Conservation (phyloP, 495 filamentous ascomycete species). For the Talaromyces trachyspermus region DNA sequence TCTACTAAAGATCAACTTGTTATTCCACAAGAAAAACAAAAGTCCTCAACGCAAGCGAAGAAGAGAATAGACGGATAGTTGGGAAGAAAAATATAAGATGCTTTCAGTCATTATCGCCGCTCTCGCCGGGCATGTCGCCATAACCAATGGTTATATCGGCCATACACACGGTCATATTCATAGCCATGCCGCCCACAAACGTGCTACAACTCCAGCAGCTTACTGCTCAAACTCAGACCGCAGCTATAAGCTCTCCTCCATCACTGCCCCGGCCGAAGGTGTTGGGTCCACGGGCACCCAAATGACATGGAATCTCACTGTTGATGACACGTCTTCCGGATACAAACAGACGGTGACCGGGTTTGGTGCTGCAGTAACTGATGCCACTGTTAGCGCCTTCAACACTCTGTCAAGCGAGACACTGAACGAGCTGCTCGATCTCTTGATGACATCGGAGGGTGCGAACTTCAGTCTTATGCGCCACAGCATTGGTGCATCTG, state of each 20-base stretch:
- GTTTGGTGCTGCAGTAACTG: slow-evolving; percentile 50
- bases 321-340: slow-evolving; percentile 42
- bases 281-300: slow-evolving; percentile 28
- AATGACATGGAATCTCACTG: slow-evolving; percentile 40
- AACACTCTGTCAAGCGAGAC: slow-evolving; percentile 33
- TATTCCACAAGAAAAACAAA: background rate
- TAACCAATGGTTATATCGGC: background rate
- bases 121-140: slow-evolving; percentile 1
- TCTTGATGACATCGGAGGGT: slow-evolving; percentile 28
- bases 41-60: background rate
- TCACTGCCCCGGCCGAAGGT: slow-evolving; percentile 36
- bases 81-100: background rate
- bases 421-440: slow-evolving; percentile 32
- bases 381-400: slow-evolving; percentile 47
- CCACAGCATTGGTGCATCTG: slow-evolving; percentile 48
- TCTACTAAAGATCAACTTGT: background rate
- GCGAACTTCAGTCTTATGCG: slow-evolving; percentile 45
- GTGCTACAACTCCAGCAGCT: slow-evolving; percentile 22
- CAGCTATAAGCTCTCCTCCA: slow-evolving; percentile 33
- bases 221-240: slow-evolving; percentile 40
- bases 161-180: slow-evolving; percentile 18
- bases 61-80: background rate
- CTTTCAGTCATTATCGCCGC: background rate
- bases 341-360: slow-evolving; percentile 45
- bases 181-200: slow-evolving; percentile 10